Evolutionary conservation across 1,139 yeast species (phyloP).

Genomic region (Taphrina wiesneri): DNA sequence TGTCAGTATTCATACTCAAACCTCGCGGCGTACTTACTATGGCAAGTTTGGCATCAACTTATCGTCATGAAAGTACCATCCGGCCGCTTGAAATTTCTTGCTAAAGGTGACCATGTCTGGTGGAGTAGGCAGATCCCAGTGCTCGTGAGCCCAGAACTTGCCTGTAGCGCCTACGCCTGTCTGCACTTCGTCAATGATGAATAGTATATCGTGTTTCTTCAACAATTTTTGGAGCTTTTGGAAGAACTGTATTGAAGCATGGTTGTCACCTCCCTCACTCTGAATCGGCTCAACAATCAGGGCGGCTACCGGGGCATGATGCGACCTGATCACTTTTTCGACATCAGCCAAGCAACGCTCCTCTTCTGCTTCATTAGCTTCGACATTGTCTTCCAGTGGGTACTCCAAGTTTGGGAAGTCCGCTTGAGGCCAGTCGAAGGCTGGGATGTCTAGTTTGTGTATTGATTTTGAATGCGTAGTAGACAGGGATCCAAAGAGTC

Average conservation of each 20-base stretch:
- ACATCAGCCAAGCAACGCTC: slow-evolving; percentile 62
- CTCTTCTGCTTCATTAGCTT: slow-evolving; percentile 64
- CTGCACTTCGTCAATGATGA: slow-evolving; percentile 82
- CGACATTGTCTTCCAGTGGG: slow-evolving; percentile 62
- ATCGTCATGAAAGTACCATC: slow-evolving; percentile 73
- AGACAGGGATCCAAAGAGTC: slow-evolving; percentile 75
- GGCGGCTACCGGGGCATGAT: slow-evolving; percentile 68
- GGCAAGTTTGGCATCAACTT: slow-evolving; percentile 69
- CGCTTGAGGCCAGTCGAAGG: slow-evolving; percentile 86
- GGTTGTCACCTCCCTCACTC: slow-evolving; percentile 88
- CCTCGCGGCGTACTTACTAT: slow-evolving; percentile 44
- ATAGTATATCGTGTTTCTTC: slow-evolving; percentile 62
- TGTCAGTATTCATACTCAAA: not conserved
- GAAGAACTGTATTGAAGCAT: slow-evolving; percentile 72
- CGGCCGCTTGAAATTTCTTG: slow-evolving; percentile 83
- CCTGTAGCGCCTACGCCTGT: slow-evolving; percentile 90
- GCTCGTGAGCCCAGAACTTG: slow-evolving; percentile 82
- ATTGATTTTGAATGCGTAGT: slow-evolving; percentile 79
- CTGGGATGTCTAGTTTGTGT: slow-evolving; percentile 80
- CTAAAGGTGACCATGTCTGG: slow-evolving; percentile 83
- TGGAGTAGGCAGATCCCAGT: slow-evolving; percentile 68
- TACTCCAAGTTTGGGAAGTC: slow-evolving; percentile 73
- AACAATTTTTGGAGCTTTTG: slow-evolving; percentile 75
- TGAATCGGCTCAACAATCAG: slow-evolving; percentile 77
- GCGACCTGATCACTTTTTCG: slow-evolving; percentile 57